Evolutionary conservation across 257 asterid genomes (phyloP).

Genomic region (Petrea volubilis): DNA sequence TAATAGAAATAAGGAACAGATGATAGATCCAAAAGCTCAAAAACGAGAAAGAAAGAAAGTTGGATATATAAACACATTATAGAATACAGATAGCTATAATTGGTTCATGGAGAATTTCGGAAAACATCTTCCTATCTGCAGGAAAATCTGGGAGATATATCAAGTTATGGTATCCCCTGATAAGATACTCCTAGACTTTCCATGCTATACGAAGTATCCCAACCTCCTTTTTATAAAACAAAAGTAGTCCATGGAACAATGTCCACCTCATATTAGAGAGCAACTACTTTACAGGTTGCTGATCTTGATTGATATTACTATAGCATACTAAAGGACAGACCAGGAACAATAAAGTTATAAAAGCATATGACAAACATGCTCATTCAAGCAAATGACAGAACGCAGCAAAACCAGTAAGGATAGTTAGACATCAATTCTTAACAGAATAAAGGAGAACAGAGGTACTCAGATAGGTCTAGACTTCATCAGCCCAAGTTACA

Average conservation of each 20-base stretch:
- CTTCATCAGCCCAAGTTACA: background rate
- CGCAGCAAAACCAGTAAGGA: background rate
- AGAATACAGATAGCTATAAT: background rate
- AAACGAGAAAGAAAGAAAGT: background rate
- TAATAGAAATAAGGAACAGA: background rate
- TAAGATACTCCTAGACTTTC: background rate
- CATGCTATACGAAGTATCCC: background rate
- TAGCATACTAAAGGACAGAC: background rate
- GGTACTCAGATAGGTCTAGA: background rate
- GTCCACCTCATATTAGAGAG: background rate
- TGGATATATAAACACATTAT: background rate
- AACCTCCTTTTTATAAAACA: background rate
- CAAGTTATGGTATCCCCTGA: background rate
- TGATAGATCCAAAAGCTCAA: background rate
- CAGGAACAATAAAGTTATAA: background rate
- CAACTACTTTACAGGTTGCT: background rate
- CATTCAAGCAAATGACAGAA: background rate
- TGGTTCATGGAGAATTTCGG: background rate
- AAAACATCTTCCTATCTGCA: background rate
- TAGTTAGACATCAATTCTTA: background rate
- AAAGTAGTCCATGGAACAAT: background rate
- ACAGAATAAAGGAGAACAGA: background rate
- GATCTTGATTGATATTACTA: background rate
- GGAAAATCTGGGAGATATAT: conserved; percentile 3
- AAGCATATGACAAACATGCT: background rate